Conservation (phyloP, 2,329 filamentous ascomycete genomes). For the Penicillium psychrosexuale region DNA sequence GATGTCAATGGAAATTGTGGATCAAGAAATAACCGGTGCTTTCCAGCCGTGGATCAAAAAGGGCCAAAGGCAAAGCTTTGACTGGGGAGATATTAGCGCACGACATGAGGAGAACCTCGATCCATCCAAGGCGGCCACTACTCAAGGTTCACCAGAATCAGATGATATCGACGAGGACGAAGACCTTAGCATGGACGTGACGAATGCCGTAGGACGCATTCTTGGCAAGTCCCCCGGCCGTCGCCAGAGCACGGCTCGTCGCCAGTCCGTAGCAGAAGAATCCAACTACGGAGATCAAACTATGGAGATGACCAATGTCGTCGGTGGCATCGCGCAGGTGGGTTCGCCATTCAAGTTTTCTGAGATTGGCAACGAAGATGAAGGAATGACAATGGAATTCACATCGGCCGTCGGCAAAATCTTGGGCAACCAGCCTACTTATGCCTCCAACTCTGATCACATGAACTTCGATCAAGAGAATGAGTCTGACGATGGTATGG, state of each 20-base stretch:
- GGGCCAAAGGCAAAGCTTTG: conserved; percentile 40
- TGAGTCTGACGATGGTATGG: conserved; percentile 28
- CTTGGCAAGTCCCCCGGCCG: conserved; percentile 48
- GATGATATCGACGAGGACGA: conserved; percentile 53
- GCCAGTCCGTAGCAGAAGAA: conserved; percentile 43
- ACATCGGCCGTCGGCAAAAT: conserved; percentile 46
- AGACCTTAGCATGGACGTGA: conserved; percentile 94
- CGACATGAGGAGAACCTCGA: conserved; percentile 46
- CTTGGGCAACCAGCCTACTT: conserved; percentile 27
- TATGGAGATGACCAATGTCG: conserved; percentile 47
- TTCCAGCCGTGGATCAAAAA: conserved; percentile 51
- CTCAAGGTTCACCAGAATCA: conserved; percentile 21
- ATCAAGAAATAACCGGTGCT: conserved; percentile 53
- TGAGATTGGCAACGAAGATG: conserved; percentile 32
- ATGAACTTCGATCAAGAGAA: conserved; percentile 29
- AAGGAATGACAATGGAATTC: conserved; percentile 50
- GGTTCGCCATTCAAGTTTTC: conserved; percentile 18
- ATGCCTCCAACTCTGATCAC: conserved; percentile 18
- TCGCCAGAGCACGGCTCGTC: conserved; percentile 39
- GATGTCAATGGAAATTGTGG: conserved; percentile 76
- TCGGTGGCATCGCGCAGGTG: conserved; percentile 39
- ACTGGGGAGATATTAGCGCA: conserved; percentile 43
- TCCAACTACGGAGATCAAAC: conserved; percentile 49
- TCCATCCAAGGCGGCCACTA: conserved; percentile 26
- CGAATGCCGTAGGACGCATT: conserved; percentile 76